Conservation (phyloP, 2,329 filamentous ascomycete genomes). For the Colletotrichum lindemuthianum region DNA sequence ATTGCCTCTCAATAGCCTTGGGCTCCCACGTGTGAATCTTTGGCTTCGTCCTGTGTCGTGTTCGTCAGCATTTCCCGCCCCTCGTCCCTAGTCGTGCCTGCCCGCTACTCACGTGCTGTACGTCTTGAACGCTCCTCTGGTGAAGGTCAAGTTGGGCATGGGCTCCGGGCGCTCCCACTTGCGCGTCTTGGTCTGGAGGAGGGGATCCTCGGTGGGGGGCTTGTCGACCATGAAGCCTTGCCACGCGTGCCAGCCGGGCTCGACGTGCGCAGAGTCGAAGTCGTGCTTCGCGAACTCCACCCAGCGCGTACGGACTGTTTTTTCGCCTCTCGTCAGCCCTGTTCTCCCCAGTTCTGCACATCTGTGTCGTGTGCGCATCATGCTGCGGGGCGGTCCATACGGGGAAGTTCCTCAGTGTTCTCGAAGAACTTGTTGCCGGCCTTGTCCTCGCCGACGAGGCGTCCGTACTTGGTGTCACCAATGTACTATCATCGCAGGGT, state of each 20-base stretch:
- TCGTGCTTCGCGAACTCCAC: slow-evolving; percentile 94
- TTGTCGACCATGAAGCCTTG: slow-evolving; percentile 93
- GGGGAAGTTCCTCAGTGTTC: slow-evolving; percentile 92
- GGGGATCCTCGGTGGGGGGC: slow-evolving; percentile 79
- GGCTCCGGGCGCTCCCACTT: slow-evolving; percentile 80
- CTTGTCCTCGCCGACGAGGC: slow-evolving; percentile 83
- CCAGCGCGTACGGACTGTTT: slow-evolving; percentile 90
- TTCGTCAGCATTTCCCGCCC: background rate
- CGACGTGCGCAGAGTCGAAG: slow-evolving; percentile 84
- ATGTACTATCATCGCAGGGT: slow-evolving; percentile 59
- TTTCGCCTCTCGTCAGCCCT: slow-evolving; percentile 16
- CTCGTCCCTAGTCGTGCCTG: background rate
- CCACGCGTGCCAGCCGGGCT: slow-evolving; percentile 98
- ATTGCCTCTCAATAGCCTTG: slow-evolving; percentile 40
- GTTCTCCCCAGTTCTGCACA: slow-evolving; percentile 16
- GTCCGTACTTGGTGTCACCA: slow-evolving; percentile 94
- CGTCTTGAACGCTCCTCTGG: slow-evolving; percentile 84
- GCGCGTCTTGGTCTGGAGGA: slow-evolving; percentile 74
- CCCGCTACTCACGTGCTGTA: slow-evolving; percentile 87
- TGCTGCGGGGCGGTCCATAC: slow-evolving; percentile 60
- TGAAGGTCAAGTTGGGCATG: slow-evolving; percentile 78
- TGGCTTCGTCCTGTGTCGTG: slow-evolving; percentile 56
- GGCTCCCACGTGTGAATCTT: slow-evolving; percentile 66
- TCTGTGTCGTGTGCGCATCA: slow-evolving; percentile 8
- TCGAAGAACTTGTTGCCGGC: slow-evolving; percentile 99